Percentiles rank a stretch among this genome's conserved stretches.
These are phyloP conservation scores for Calonectria fujianensis DNA, from an alignment of 2,329 filamentous ascomycete genomes.

Conservation along the genomic window DNA sequence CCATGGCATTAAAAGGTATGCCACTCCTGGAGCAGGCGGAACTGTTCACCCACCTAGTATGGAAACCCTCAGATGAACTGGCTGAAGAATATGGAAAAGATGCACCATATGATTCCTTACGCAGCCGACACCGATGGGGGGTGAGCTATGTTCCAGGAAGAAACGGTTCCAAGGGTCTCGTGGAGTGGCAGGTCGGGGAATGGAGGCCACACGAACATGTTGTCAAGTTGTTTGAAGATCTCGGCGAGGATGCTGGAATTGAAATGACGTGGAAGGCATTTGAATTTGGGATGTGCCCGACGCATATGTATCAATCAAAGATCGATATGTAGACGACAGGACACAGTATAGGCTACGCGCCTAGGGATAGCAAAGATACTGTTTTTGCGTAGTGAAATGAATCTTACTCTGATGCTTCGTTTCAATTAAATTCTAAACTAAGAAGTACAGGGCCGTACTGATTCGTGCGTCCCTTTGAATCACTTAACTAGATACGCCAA, in stretches of 20 bases:
- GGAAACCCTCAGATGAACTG: conserved; percentile 13
- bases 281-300: background rate
- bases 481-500: background rate
- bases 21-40: conserved; percentile 27
- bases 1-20: conserved; percentile 27
- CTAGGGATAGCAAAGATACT: background rate
- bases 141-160: conserved; percentile 26
- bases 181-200: conserved; percentile 30
- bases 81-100: conserved; percentile 20
- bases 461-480: background rate
- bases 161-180: background rate
- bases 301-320: background rate
- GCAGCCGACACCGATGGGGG: background rate
- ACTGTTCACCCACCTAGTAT: conserved; percentile 19
- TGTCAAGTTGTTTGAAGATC: conserved; percentile 23
- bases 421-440: background rate
- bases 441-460: background rate
- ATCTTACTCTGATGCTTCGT: background rate
- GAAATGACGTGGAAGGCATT: conserved; percentile 22
- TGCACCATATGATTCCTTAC: background rate
- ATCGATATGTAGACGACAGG: background rate
- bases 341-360: background rate
- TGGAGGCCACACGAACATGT: conserved; percentile 19
- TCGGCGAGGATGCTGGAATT: background rate
- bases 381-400: conserved; percentile 1